phyloP scores from a whole-genome alignment of 768 basidiomycete species.

The Polyporus arcularius region DNA sequence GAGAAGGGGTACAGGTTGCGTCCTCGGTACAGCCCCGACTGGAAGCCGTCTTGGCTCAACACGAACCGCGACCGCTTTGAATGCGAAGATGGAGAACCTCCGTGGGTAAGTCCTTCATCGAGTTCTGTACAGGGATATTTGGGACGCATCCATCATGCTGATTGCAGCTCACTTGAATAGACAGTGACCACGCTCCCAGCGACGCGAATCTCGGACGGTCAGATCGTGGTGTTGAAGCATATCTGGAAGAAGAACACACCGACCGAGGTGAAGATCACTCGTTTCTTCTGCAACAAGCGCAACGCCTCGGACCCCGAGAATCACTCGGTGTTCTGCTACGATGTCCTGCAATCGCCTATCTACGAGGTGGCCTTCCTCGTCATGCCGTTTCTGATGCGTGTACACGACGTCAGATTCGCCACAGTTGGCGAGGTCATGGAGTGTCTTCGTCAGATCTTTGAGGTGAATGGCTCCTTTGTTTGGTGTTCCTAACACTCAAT shows the following conservation, averaged over 20 bases:
- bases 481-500: background rate
- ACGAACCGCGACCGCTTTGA: too few relatives aligned
- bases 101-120: too few relatives aligned
- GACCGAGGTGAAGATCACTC: conserved; percentile 17
- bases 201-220: conserved; percentile 21
- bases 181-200: conserved; percentile 20
- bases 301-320: conserved; percentile 21
- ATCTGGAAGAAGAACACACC: conserved; percentile 17
- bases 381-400: conserved; percentile 33
- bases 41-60: too few relatives aligned
- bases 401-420: conserved; percentile 32
- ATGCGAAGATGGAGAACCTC: background rate
- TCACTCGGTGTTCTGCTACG: conserved; percentile 26
- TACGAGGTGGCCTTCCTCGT: conserved; percentile 25
- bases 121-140: too few relatives aligned
- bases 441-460: conserved; percentile 34
- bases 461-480: conserved; percentile 19
- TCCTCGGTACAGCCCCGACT: too few relatives aligned
- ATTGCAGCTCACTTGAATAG: background rate
- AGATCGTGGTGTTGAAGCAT: conserved; percentile 19
- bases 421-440: conserved; percentile 38
- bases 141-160: too few relatives aligned
- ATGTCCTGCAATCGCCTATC: conserved; percentile 19
- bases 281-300: conserved; percentile 3
- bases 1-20: too few relatives aligned